A percentile compares a stretch with the other conserved stretches of the same genome.
These are phyloP conservation scores for Coemansia sp. DNA, from an alignment of 371 early-diverging fungal genomes.

Conservation along the genomic window DNA sequence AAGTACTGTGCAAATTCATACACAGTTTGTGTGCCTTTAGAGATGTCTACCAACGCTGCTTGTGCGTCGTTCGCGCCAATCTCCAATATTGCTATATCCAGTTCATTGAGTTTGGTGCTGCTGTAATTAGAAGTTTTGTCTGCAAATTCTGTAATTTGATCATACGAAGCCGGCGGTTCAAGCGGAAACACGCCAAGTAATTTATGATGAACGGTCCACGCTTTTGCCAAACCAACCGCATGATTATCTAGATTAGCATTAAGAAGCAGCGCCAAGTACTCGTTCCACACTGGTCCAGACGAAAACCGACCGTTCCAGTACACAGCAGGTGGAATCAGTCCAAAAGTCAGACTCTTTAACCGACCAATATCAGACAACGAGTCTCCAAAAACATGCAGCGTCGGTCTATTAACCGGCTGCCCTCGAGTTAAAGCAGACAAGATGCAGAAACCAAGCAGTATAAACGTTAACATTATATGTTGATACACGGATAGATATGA, in stretches of 20 bases:
- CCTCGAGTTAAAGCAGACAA: neutral
- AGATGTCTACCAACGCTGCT: slow-evolving; percentile 17
- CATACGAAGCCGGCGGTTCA: slow-evolving; percentile 24
- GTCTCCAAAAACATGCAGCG: slow-evolving; percentile 53
- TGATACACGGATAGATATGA: neutral
- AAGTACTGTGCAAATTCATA: slow-evolving; percentile 17
- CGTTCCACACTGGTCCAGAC: slow-evolving; percentile 55
- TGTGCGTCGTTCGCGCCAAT: slow-evolving; percentile 40
- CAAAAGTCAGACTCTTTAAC: slow-evolving; percentile 34
- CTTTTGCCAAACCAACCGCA: slow-evolving; percentile 44
- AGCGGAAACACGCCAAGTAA: slow-evolving; percentile 11
- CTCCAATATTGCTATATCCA: slow-evolving; percentile 39
- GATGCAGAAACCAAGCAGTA: neutral
- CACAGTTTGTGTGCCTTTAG: neutral
- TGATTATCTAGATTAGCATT: slow-evolving; percentile 12
- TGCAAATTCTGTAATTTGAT: slow-evolving; percentile 30
- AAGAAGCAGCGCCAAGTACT: slow-evolving; percentile 35
- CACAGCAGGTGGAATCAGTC: slow-evolving; percentile 23
- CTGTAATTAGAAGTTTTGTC: neutral
- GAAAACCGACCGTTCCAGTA: slow-evolving; percentile 55
- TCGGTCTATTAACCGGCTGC: slow-evolving; percentile 4
- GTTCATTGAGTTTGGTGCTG: neutral
- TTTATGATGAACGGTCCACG: slow-evolving; percentile 1
- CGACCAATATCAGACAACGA: slow-evolving; percentile 51
- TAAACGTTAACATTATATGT: neutral